Evolutionary conservation across 306 rosid genomes (phyloP).

Genomic region (Trifolium dubium): DNA sequence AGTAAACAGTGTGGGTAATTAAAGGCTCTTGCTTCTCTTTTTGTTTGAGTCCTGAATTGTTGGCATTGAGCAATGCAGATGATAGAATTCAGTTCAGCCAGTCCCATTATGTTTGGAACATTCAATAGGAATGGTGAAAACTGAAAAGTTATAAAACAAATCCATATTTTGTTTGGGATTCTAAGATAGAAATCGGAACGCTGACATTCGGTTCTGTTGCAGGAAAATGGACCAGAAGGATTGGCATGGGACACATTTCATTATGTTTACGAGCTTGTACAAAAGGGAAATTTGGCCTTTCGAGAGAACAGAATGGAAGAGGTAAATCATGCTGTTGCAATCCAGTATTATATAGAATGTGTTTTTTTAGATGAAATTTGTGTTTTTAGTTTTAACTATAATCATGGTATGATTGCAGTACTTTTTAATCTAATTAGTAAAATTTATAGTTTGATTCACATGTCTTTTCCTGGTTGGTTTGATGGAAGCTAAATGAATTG

Average conservation of each 20-base stretch:
- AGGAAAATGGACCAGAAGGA: conserved; percentile 63
- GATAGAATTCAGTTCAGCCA: conserved; percentile 10
- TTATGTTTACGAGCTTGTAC: conserved; percentile 67
- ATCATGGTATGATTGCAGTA: conserved; percentile 10
- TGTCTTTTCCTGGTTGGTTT: conserved; percentile 5
- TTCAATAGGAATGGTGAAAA: background rate
- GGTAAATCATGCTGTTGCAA: conserved; percentile 51
- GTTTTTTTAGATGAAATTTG: no score
- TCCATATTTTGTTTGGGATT: conserved; percentile 19
- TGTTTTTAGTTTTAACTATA: background rate
- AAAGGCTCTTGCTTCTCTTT: conserved; percentile 8
- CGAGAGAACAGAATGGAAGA: conserved; percentile 69
- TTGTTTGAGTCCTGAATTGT: conserved; percentile 5
- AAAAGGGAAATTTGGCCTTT: conserved; percentile 74
- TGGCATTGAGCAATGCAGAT: background rate
- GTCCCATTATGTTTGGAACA: background rate
- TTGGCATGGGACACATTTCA: conserved; percentile 61
- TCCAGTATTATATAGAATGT: background rate
- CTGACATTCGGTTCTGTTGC: conserved; percentile 49
- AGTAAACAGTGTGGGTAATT: background rate
- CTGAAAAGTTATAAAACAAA: conserved; percentile 11
- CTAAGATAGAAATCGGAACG: conserved; percentile 24
- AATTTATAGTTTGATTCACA: conserved; percentile 19
- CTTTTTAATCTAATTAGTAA: background rate
- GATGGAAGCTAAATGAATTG: conserved; percentile 30